Conservation (phyloP, 176 grass and related monocot species). For the Musa troglodytarum region DNA sequence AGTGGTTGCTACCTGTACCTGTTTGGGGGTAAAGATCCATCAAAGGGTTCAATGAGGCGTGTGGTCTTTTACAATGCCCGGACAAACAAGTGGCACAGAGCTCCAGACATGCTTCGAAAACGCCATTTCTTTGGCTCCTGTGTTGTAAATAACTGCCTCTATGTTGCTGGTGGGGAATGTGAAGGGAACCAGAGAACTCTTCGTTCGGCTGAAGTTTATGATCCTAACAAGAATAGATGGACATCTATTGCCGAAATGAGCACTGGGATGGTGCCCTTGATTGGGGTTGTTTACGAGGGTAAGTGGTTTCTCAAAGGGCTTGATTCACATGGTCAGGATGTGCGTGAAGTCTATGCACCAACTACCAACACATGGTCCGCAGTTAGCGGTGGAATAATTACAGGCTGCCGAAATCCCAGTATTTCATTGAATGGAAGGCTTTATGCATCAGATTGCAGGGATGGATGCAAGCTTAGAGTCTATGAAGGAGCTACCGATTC, state of each 20-base stretch:
- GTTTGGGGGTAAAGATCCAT: constrained; percentile 85
- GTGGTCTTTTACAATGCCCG: constrained; percentile 87
- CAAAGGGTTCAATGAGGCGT: constrained; percentile 71
- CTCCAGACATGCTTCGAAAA: constrained; percentile 87
- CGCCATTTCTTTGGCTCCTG: constrained; percentile 77
- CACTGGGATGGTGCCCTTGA: constrained; percentile 68
- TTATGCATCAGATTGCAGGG: constrained; percentile 65
- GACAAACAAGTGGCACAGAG: constrained; percentile 80
- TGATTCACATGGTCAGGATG: constrained; percentile 55
- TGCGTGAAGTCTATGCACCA: constrained; percentile 64
- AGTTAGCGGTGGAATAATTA: constrained; percentile 50
- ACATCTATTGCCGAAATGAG: constrained; percentile 64
- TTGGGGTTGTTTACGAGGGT: constrained; percentile 75
- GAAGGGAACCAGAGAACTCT: constrained; percentile 84
- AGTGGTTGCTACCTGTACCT: constrained; percentile 85
- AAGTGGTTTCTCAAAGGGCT: constrained; percentile 95
- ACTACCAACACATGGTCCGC: constrained; percentile 51
- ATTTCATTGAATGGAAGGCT: constrained; percentile 51
- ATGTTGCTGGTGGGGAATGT: constrained; percentile 90
- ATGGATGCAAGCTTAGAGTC: constrained; percentile 85
- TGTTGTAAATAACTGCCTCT: constrained; percentile 86
- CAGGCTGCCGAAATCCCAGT: constrained; percentile 55
- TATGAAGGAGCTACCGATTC: constrained; percentile 50
- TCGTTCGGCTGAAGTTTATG: constrained; percentile 70
- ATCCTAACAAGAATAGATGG: constrained; percentile 85